Evolutionary conservation across 1,139 yeast species (phyloP).

Genomic region (Spencermartinsiella ligniputridi): DNA sequence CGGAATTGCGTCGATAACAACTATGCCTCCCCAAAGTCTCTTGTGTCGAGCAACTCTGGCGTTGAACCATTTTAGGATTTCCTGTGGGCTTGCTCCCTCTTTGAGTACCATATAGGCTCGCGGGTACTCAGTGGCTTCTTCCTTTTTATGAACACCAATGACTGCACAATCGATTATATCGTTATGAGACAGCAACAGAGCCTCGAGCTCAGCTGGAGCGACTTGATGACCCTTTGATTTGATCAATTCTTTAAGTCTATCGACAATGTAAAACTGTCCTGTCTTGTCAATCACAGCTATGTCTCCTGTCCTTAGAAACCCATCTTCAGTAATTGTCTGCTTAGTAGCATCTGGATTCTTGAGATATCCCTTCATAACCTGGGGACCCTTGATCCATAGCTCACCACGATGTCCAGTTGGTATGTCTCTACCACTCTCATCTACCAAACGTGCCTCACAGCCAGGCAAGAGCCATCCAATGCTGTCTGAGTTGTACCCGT

Average conservation of each 20-base stretch:
- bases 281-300: constrained; percentile 50
- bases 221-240: constrained; percentile 77
- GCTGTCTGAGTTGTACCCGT: constrained; percentile 16
- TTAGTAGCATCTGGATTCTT: constrained; percentile 49
- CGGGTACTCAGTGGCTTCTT: constrained; percentile 33
- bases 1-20: constrained; percentile 31
- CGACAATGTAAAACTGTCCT: constrained; percentile 57
- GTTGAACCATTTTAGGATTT: constrained; percentile 28
- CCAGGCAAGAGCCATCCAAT: constrained; percentile 30
- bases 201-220: constrained; percentile 73
- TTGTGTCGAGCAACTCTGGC: constrained; percentile 33
- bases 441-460: constrained; percentile 27
- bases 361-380: constrained; percentile 55
- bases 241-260: constrained; percentile 72
- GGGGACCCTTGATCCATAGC: constrained; percentile 63
- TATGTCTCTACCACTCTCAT: constrained; percentile 40
- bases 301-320: constrained; percentile 70
- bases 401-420: constrained; percentile 50
- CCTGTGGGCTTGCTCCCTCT: constrained; percentile 16
- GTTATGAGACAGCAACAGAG: constrained; percentile 45
- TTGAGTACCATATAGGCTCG: constrained; percentile 32
- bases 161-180: constrained; percentile 32
- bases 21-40: constrained; percentile 35
- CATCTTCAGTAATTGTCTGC: constrained; percentile 50
- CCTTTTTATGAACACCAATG: constrained; percentile 27